These are phyloP conservation scores for Pestalotiopsis sp. DNA, from an alignment of 2,329 filamentous ascomycete species.

Conservation along the genomic window DNA sequence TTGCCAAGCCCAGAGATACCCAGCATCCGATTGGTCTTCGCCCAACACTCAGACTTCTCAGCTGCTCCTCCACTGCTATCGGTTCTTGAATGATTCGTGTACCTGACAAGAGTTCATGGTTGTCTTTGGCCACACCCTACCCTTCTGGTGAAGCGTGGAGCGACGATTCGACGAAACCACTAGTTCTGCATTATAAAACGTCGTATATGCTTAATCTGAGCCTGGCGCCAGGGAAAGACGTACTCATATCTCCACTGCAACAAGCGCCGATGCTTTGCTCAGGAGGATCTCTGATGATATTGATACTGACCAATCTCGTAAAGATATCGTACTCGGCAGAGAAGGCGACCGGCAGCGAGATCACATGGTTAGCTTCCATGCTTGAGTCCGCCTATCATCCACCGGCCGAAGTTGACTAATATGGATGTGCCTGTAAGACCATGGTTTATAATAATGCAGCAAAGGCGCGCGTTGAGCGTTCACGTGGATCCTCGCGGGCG, in stretches of 20 bases:
- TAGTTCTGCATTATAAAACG: not conserved
- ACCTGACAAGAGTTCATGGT: not conserved
- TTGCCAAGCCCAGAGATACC: not conserved
- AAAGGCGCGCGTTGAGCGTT: too few relatives aligned
- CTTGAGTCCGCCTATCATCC: too few relatives aligned
- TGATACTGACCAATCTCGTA: not conserved
- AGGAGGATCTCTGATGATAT: not conserved
- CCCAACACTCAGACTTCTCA: not conserved
- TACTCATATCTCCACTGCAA: not conserved
- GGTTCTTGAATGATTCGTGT: not conserved
- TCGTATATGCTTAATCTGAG: not conserved
- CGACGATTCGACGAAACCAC: not conserved
- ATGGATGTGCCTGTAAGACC: too few relatives aligned
- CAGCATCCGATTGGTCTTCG: not conserved
- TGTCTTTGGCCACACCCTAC: not conserved
- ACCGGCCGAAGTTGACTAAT: too few relatives aligned
- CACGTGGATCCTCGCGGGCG: too few relatives aligned
- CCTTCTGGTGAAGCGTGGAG: not conserved
- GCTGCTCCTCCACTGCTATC: not conserved
- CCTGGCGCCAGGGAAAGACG: not conserved
- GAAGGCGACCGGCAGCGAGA: not conserved
- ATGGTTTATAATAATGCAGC: too few relatives aligned
- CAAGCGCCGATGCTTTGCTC: not conserved
- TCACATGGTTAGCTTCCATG: too few relatives aligned
- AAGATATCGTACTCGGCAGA: not conserved